Evolutionary conservation across 352 stramenopile genomes (phyloP).

Genomic region (Phytophthora parvispora): DNA sequence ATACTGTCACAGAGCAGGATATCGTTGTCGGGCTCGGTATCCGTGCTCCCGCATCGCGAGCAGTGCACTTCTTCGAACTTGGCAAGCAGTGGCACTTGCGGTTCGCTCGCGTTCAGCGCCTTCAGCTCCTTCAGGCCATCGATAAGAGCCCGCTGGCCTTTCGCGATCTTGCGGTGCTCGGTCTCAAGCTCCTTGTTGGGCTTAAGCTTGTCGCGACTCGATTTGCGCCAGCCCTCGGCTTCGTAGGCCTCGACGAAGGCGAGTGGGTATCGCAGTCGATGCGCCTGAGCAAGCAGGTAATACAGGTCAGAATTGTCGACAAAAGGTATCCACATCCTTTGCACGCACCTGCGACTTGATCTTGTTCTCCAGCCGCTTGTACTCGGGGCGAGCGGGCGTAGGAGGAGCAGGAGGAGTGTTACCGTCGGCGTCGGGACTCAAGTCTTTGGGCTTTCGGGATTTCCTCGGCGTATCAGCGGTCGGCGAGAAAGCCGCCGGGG

Average conservation of each 20-base stretch:
- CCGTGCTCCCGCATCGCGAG: constrained; percentile 73
- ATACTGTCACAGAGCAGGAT: constrained; percentile 87
- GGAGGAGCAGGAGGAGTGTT: constrained; percentile 1
- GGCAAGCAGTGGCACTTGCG: constrained; percentile 55
- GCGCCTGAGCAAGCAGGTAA: constrained; percentile 39
- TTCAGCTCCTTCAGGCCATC: constrained; percentile 58
- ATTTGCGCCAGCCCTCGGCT: constrained; percentile 80
- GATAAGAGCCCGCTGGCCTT: constrained; percentile 64
- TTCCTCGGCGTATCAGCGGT: constrained; percentile 27
- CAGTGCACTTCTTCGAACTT: constrained; percentile 77
- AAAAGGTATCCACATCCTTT: constrained; percentile 2
- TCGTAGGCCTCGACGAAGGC: constrained; percentile 91
- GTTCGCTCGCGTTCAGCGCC: constrained; percentile 49
- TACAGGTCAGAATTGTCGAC: constrained; percentile 4
- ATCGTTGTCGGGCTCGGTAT: constrained; percentile 79
- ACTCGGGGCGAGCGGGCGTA: constrained; percentile 29
- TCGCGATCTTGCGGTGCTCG: constrained; percentile 61
- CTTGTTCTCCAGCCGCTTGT: constrained; percentile 44
- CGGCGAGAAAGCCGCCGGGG: constrained; percentile 39
- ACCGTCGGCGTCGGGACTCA: constrained; percentile 11
- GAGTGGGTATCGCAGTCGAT: constrained; percentile 66
- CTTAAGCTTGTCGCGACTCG: constrained; percentile 85
- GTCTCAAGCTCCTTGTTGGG: constrained; percentile 74
- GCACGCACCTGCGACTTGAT: constrained; percentile 50
- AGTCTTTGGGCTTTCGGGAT: constrained; percentile 33